Base-by-base conservation (phyloP, 208 protist species). In the Herpetomonas samuelpessoai region DNA sequence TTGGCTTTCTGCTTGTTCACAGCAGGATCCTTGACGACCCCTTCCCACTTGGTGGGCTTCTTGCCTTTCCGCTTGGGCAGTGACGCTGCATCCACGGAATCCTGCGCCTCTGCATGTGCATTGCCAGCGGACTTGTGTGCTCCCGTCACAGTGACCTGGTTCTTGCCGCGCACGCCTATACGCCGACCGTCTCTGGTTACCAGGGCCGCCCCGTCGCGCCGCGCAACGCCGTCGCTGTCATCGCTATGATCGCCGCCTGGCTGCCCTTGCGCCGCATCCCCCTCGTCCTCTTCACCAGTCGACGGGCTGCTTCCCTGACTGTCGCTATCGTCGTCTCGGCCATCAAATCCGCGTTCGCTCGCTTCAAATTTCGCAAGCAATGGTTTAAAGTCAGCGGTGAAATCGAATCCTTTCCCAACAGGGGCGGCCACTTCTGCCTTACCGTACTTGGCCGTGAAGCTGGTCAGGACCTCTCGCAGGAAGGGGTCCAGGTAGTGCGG, bases 401-500 rank as follows among this genome's bases (percentile, higher is more conserved):
- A 89, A 48, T 88, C 83, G 52, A 83, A 90, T 1, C 65, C 58
- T 28, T 3, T 4, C 1, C 27, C 24, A n/a, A 74, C 41, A 56
- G 38, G 35, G 25, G 0, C 18, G 46, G 26, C 22, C 28, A 54
- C 55, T 63, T 39, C 63, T 41, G 55, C 59, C 60, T 69, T 74
- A 35, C 75, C 74, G 57, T 79, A 87, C 51, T 86, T 82, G 39
- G 65, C 71, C 12, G 71, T 52, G 68, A 98, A 98, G 19, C 58
- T 65, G 19, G 69, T 31, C 31, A 85, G 86, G 12, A 98, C 69
- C 12, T 84, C 70, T 44, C 74, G 56, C 54, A 99, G 66, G 57
- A 99, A 87, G 16, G 72, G 72, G 24, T 94, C 79, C 35, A 98
- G 88, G 65, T 96, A 97, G 7, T 76, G 71, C 25, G 92, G 72